phyloP scores from a whole-genome alignment of 768 basidiomycete species.

The Pleurotus giganteus region DNA sequence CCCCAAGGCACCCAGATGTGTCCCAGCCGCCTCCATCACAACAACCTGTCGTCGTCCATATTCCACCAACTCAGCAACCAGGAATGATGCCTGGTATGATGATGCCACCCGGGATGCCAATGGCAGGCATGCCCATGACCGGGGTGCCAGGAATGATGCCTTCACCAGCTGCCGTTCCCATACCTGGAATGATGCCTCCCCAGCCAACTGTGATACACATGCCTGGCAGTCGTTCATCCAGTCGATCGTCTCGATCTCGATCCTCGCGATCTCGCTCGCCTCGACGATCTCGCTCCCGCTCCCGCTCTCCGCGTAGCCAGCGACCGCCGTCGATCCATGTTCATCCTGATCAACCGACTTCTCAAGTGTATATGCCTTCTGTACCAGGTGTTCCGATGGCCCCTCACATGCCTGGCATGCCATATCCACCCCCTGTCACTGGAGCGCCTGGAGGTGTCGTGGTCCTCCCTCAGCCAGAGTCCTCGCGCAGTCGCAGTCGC shows the following conservation, averaged over 20 bases:
- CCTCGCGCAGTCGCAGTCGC: neutral
- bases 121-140: slow-evolving; percentile 9
- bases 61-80: slow-evolving; percentile 13
- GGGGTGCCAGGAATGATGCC: slow-evolving; percentile 12
- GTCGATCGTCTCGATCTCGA: slow-evolving; percentile 14
- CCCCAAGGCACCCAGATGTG: slow-evolving; percentile 23
- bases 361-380: slow-evolving; percentile 2
- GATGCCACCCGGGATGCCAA: neutral
- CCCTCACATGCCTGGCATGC: neutral
- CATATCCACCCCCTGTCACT: neutral
- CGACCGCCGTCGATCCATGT: neutral
- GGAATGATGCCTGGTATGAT: neutral
- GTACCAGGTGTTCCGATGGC: neutral
- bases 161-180: neutral
- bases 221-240: slow-evolving; percentile 4
- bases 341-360: neutral
- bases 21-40: slow-evolving; percentile 24
- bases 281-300: neutral
- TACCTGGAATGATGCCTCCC: neutral
- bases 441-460: neutral
- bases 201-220: neutral
- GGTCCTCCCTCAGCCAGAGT: neutral
- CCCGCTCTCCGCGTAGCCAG: neutral
- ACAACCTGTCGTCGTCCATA: slow-evolving; percentile 19
- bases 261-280: slow-evolving; percentile 1